Evolutionary conservation across 116 monocot genomes (phyloP).

Genomic region (Papilionanthe hybrid): DNA sequence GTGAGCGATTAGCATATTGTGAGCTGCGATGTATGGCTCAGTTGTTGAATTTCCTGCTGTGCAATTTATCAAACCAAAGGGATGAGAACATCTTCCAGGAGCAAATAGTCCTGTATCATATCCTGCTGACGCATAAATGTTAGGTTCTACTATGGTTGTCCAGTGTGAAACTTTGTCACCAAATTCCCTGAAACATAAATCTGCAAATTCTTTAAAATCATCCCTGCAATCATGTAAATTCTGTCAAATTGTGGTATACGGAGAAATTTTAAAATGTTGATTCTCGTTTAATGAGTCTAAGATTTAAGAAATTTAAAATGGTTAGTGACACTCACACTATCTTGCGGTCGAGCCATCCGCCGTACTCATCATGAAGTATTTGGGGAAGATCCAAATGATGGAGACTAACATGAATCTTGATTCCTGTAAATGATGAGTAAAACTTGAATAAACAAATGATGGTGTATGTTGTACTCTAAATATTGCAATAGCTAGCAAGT

Average conservation of each 20-base stretch:
- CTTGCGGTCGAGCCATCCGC: slow-evolving; percentile 61
- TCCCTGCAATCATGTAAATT: slow-evolving; percentile 30
- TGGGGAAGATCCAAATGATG: slow-evolving; percentile 74
- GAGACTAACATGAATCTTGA: slow-evolving; percentile 56
- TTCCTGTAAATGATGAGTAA: slow-evolving; percentile 29
- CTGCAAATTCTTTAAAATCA: slow-evolving; percentile 59
- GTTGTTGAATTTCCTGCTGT: slow-evolving; percentile 43
- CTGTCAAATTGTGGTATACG: neutral
- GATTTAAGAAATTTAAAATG: neutral
- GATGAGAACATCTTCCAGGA: slow-evolving; percentile 43
- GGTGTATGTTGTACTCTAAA: neutral
- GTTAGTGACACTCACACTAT: slow-evolving; percentile 43
- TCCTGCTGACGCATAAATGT: slow-evolving; percentile 14
- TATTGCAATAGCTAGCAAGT: neutral
- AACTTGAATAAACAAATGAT: neutral
- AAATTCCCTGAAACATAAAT: slow-evolving; percentile 69
- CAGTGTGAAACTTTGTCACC: slow-evolving; percentile 60
- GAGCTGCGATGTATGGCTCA: slow-evolving; percentile 57
- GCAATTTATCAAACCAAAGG: slow-evolving; percentile 51
- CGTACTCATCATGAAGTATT: slow-evolving; percentile 63
- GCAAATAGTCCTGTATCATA: slow-evolving; percentile 45
- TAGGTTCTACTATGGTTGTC: slow-evolving; percentile 57
- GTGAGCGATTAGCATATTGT: slow-evolving; percentile 64
- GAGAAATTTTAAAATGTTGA: neutral
- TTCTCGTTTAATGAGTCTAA: neutral